Evolutionary conservation across 192 early-diverging fungal species (phyloP).

Genomic region (Glomus cerebriforme): DNA sequence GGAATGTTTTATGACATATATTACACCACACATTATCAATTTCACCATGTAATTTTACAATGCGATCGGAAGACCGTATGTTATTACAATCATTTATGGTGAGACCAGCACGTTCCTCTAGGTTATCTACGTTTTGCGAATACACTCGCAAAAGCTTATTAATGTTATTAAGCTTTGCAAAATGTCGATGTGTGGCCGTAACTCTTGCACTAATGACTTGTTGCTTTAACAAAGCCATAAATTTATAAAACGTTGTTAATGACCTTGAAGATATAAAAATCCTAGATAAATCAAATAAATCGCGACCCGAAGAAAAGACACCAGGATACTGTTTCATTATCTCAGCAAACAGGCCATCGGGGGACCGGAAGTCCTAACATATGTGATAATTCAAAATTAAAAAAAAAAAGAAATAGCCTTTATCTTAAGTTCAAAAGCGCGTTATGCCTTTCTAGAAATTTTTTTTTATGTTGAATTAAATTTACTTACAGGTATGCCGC

Average conservation of each 20-base stretch:
- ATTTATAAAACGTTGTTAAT: constrained; percentile 64
- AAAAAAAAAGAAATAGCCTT: not conserved
- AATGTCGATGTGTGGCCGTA: constrained; percentile 79
- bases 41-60: not conserved
- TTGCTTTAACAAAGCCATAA: constrained; percentile 79
- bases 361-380: constrained; percentile 72
- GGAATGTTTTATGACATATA: not conserved
- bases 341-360: constrained; percentile 72
- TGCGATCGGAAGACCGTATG: not conserved
- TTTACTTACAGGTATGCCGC: constrained; percentile 6
- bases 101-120: constrained; percentile 60
- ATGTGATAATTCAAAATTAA: not conserved
- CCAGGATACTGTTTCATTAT: constrained; percentile 68
- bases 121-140: constrained; percentile 90
- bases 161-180: constrained; percentile 65
- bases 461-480: not conserved
- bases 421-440: not conserved
- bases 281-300: constrained; percentile 70
- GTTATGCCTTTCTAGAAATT: not conserved
- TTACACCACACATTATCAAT: not conserved
- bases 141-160: constrained; percentile 85
- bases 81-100: not conserved
- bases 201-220: constrained; percentile 61
- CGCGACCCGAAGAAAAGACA: constrained; percentile 63
- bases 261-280: constrained; percentile 62